Evolutionary conservation across 352 stramenopile species (phyloP), one percentile per base, ranked within the genome.

Genomic region (Bremia lactucae): DNA sequence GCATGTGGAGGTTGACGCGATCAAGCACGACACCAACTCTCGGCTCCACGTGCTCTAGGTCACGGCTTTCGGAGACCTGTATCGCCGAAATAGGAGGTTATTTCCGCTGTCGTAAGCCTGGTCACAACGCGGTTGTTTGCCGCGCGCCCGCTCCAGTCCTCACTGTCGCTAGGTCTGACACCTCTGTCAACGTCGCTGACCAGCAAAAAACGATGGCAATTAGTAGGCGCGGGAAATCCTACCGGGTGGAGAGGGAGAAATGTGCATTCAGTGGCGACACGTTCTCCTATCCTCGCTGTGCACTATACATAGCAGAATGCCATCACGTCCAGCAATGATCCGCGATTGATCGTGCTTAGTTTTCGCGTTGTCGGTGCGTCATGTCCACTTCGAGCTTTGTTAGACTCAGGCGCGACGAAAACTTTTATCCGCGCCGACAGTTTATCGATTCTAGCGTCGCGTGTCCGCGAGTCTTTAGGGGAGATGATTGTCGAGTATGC

Each of bases 401-500:
- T n/a, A n/a, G 26, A 33, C 11, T 33, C 26, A 10, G 26, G 26
- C 11, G 8, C 26, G 4, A 10, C 11, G 26, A 33, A 33, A 9
- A 33, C 4, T n/a, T 62, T 62, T 25, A 47, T 53, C 39, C 46
- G 44, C 11, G 21, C 31, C 26, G 33, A 43, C 0, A 48, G 36
- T 42, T 28, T 51, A 10, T 35, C 40, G 16, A 25, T 39, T 18
- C 44, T 58, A 33, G 37, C 36, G 24, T 10, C 28, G 14, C 42
- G 49, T 24, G 42, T 46, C 2, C 26, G 34, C 10, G 45, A 68
- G 33, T 19, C 22, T 0, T 19, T 31, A 5, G 38, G 33, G 3
- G 1, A 51, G 0, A 49, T 62, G 44, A 41, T 60, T 14, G 44
- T 59, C 0, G 46, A 40, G 33, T 49, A 59, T 19, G 41, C 45